phyloP scores from a whole-genome alignment of 768 basidiomycete genomes.

The Auricularia heimuer region DNA sequence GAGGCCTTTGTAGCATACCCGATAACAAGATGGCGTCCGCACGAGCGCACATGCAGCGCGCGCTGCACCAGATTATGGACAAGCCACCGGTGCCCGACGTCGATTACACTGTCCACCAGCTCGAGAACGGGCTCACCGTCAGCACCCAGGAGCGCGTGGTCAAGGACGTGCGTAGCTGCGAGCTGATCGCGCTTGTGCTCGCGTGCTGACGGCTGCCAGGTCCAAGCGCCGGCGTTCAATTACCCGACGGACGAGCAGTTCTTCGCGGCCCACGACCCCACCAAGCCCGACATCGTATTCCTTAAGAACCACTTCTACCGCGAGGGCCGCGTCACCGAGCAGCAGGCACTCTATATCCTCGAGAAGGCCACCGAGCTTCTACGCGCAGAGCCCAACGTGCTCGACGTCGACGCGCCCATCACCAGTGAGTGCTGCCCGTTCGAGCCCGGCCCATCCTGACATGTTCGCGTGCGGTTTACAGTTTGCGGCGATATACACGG shows the following conservation, averaged over 20 bases:
- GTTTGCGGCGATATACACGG: constrained; percentile 40
- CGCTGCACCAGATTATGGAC: constrained; percentile 16
- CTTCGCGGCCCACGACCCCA: constrained; percentile 25
- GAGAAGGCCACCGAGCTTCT: constrained; percentile 27
- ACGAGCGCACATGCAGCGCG: constrained; percentile 15
- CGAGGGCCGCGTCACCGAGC: constrained; percentile 32
- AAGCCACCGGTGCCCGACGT: constrained; percentile 13
- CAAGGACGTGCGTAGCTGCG: constrained; percentile 24
- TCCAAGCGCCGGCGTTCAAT: constrained; percentile 34
- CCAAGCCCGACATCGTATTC: constrained; percentile 35
- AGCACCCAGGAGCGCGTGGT: constrained; percentile 30
- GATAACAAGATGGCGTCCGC: not conserved
- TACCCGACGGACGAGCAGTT: constrained; percentile 35
- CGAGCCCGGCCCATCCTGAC: not conserved
- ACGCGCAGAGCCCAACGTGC: constrained; percentile 32
- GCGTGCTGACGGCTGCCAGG: constrained; percentile 15
- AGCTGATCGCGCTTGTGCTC: not conserved
- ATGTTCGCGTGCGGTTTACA: constrained; percentile 6
- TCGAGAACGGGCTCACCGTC: constrained; percentile 31
- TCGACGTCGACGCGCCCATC: constrained; percentile 36
- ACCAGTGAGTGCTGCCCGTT: constrained; percentile 22
- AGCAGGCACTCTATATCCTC: constrained; percentile 34
- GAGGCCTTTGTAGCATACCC: not conserved
- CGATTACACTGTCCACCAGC: constrained; percentile 1
- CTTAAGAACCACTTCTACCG: constrained; percentile 39